Evolutionary conservation across 2,329 filamentous ascomycete genomes (phyloP).

Genomic region (Aspergillus ibericus): DNA sequence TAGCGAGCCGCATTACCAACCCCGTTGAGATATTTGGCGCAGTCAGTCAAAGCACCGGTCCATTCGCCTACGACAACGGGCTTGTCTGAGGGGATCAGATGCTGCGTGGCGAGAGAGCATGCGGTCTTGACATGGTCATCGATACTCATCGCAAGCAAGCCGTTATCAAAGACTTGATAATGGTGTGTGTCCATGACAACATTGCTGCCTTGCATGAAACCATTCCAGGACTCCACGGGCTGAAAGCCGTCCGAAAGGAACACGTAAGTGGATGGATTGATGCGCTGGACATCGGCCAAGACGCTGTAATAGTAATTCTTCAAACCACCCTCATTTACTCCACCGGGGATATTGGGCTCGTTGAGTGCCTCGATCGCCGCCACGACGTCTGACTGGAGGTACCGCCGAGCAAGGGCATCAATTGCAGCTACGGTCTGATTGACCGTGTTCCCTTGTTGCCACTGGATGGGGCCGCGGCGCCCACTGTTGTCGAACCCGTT

Average conservation of each 20-base stretch:
- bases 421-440: slow-evolving; percentile 53
- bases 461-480: slow-evolving; percentile 40
- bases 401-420: slow-evolving; percentile 58
- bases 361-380: slow-evolving; percentile 51
- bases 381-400: slow-evolving; percentile 59
- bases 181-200: slow-evolving; percentile 68
- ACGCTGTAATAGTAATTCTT: slow-evolving; percentile 58
- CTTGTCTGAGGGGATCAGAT: slow-evolving; percentile 58
- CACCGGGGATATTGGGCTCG: slow-evolving; percentile 42
- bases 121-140: slow-evolving; percentile 56
- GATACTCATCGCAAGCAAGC: slow-evolving; percentile 51
- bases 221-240: slow-evolving; percentile 59
- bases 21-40: slow-evolving; percentile 56
- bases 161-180: slow-evolving; percentile 63
- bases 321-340: slow-evolving; percentile 46
- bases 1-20: slow-evolving; percentile 61
- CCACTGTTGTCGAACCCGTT: slow-evolving; percentile 70
- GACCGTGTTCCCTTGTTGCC: slow-evolving; percentile 40
- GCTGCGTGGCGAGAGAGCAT: slow-evolving; percentile 54
- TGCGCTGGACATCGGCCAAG: slow-evolving; percentile 47
- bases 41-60: slow-evolving; percentile 66
- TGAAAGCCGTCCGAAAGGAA: slow-evolving; percentile 54
- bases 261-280: slow-evolving; percentile 51
- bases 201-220: slow-evolving; percentile 55
- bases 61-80: slow-evolving; percentile 70